Conservation (phyloP, 345 rosid species). For the Moricandia arvensis region DNA sequence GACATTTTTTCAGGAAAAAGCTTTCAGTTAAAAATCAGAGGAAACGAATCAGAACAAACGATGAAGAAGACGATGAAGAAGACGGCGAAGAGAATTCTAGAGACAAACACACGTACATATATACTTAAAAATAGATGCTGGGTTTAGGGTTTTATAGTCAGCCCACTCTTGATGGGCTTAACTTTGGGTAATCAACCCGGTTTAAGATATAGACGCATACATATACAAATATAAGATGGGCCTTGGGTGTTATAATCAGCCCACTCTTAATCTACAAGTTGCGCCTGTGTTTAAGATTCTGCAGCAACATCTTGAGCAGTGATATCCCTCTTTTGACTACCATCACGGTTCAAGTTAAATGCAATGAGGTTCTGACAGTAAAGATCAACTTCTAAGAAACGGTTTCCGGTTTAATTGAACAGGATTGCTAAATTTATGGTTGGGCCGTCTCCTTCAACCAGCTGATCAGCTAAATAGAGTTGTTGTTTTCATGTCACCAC, state of each 20-base stretch:
- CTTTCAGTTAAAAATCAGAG: not conserved
- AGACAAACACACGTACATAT: not conserved
- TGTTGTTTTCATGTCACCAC: not conserved
- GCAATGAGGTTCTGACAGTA: no score
- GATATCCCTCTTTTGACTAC: no score
- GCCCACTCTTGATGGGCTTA: slow-evolving; percentile 20
- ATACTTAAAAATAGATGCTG: not conserved
- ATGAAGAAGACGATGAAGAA: not conserved
- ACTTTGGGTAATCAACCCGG: not conserved
- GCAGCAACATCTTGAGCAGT: no score
- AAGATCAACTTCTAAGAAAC: no score
- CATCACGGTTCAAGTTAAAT: no score
- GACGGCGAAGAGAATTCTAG: not conserved
- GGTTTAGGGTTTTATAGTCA: slow-evolving; percentile 17
- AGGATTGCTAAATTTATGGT: slow-evolving; percentile 66
- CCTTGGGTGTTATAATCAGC: no score
- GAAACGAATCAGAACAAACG: not conserved
- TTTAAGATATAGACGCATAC: not conserved
- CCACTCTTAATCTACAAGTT: no score
- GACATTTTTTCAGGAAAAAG: not conserved
- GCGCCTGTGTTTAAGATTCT: no score
- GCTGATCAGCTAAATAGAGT: not conserved
- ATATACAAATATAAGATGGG: no score
- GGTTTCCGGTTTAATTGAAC: no score
- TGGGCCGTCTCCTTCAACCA: slow-evolving; percentile 39